Conservation (phyloP, 352 stramenopile genomes). For the Peronosclerospora sorghi region DNA sequence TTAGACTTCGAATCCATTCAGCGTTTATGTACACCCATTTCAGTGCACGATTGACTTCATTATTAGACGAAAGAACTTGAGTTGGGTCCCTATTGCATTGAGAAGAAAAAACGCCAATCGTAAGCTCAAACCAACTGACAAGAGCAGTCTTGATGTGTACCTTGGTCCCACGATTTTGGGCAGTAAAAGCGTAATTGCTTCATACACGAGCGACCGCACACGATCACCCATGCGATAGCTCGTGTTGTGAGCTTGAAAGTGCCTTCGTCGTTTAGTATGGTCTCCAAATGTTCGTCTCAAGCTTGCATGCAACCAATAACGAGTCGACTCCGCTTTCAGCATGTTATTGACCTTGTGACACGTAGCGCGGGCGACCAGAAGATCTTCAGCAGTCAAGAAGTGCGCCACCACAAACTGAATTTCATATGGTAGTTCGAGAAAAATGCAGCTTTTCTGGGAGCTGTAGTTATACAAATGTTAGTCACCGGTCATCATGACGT, state of each 20-base stretch:
- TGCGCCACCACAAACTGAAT: conserved; percentile 69
- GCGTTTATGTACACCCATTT: conserved; percentile 85
- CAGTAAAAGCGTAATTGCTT: conserved; percentile 63
- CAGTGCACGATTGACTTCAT: conserved; percentile 58
- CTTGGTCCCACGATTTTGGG: conserved; percentile 64
- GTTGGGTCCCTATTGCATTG: conserved; percentile 40
- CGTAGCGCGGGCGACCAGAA: conserved; percentile 56
- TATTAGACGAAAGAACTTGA: conserved; percentile 55
- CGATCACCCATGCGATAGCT: conserved; percentile 36
- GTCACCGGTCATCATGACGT: no score
- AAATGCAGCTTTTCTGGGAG: conserved; percentile 42
- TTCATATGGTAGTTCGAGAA: conserved; percentile 72
- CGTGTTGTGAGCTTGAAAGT: conserved; percentile 37
- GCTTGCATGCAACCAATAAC: conserved; percentile 77
- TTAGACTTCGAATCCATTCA: conserved; percentile 71
- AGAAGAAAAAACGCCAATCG: not conserved
- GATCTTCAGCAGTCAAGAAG: conserved; percentile 65
- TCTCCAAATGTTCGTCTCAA: conserved; percentile 59
- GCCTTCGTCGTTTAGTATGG: conserved; percentile 28
- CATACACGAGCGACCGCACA: conserved; percentile 65
- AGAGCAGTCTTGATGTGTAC: no score
- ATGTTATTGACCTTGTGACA: conserved; percentile 79
- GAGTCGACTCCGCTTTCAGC: conserved; percentile 69
- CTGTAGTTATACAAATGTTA: conserved; percentile 20
- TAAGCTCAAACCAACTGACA: no score